Conservation (phyloP, 1,284 basidiomycete genomes). For the Pyrrhoderma lamaoense region DNA sequence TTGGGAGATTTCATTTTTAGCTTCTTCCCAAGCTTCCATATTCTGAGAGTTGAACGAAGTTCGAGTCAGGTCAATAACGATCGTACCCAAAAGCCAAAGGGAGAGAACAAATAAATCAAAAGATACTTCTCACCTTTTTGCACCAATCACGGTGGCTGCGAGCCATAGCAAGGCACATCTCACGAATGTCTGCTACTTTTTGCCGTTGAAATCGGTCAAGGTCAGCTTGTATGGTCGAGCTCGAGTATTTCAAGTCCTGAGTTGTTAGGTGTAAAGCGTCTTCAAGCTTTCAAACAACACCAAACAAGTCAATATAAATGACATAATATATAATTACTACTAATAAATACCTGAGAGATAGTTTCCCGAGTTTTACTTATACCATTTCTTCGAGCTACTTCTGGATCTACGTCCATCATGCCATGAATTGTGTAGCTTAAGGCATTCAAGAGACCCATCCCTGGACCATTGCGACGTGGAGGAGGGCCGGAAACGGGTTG, state of each 20-base stretch:
- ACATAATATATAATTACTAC: neutral
- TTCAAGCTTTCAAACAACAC: slow-evolving; percentile 57
- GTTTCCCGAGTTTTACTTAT: slow-evolving; percentile 93
- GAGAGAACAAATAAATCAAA: slow-evolving; percentile 10
- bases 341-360: slow-evolving; percentile 72
- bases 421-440: slow-evolving; percentile 92
- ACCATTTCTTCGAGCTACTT: slow-evolving; percentile 85
- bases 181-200: slow-evolving; percentile 92
- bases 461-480: slow-evolving; percentile 51
- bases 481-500: slow-evolving; percentile 68
- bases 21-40: slow-evolving; percentile 93
- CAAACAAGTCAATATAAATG: slow-evolving; percentile 5
- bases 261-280: slow-evolving; percentile 85
- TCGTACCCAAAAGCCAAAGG: neutral
- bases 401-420: slow-evolving; percentile 98
- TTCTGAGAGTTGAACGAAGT: slow-evolving; percentile 50
- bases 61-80: neutral
- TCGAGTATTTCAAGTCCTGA: slow-evolving; percentile 93
- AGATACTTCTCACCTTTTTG: slow-evolving; percentile 58
- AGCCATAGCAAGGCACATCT: slow-evolving; percentile 89
- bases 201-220: slow-evolving; percentile 97
- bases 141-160: slow-evolving; percentile 93
- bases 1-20: slow-evolving; percentile 82
- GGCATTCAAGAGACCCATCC: slow-evolving; percentile 86
- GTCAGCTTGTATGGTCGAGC: slow-evolving; percentile 94